Evolutionary conservation across 345 rosid genomes (phyloP), one percentile per base, ranked within the genome.

Genomic region (Mangifera indica): DNA sequence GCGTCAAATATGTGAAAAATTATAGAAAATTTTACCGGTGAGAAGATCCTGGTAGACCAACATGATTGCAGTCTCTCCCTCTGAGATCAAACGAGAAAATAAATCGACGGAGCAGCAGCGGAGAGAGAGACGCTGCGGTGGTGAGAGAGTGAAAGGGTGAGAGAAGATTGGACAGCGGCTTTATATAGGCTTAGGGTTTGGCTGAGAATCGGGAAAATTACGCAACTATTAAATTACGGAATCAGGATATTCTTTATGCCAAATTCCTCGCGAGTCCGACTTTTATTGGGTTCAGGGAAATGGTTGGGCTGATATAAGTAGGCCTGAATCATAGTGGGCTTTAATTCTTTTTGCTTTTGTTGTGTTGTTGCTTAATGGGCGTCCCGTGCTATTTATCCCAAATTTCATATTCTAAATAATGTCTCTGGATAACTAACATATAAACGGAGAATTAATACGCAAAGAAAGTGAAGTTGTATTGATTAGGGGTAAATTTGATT

Each of bases 1-100:
- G 15, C 49, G 44, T n/a, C 37, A 20, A 61, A 32, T 5, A 13
- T 10, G 4, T 1, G 3, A 13, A 75, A 26, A 13, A 52, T 4
- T 44, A 32, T 7, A 57, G n/a, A 7, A 21, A 29, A 46, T 21
- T 21, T 62, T 80, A 90, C 99, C 89, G 69, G 85, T 59, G 60
- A 95, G 83, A 18, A 78, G 82, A 89, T 95, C 99, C 56, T 92
- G 93, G 68, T 92, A 95, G 21, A 95, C 98, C 96, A 95, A 86
- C 98, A 95, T 95, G 84, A 69, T 79, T 83, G 84, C 85, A 60
- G 83, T 58, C 71, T 74, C 88, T 77, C 68, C 76, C 79, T 69
- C 78, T 74, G 72, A 71, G 77, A 80, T 70, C 69, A 5, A 67
- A 56, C 78, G 77, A 69, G 42, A 61, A 77, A 54, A 13, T n/a